Base-by-base conservation (phyloP, 2,329 filamentous ascomycete genomes). In the Penicillium olsonii region DNA sequence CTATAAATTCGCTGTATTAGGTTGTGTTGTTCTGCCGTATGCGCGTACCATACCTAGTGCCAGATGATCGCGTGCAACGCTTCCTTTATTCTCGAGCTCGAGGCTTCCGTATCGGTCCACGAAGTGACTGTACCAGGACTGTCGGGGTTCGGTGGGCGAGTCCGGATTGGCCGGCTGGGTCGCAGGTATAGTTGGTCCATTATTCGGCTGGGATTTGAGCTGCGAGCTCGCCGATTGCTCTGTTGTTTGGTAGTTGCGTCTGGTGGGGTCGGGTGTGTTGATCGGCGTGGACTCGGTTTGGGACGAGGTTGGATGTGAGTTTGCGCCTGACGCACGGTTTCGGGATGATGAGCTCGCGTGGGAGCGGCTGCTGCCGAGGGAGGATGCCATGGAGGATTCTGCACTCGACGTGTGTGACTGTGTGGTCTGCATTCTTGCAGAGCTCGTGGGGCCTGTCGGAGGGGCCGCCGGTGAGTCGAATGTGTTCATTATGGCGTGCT, bases 31-130 rank as follows among this genome's bases (percentile, higher is more conserved):
- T 8, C 5, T n/a, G 14, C 10, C 5, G 22, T 15, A 12, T 29
- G 20, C 12, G 40, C 22, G 41, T 29, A 15, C 18, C 73, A 39
- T 71, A 84, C 81, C 81, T 37, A 86, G 63, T 17, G 84, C 84
- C 37, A 87, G 72, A 72, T 87, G 84, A 65, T 87, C 84, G 56
- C 84, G 71, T 27, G 84, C 84, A 18, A 85, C 82, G 59, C 81
- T 84, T 14, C 83, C 84, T 64, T 85, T 85, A 56, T 87, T 87
- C 56, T 86, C 84, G 42, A 86, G 66, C 63, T 85, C 83, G 26
- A 86, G 70, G 52, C 77, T 80, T 15, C 83, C 83, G 57, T 83
- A 86, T 58, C 81, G 82, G 35, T 84, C 81, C 33, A 77, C 69
- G 9, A 80, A 56, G 12, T 61, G 65, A 49, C 70, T 73, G 70